Evolutionary conservation across 2,329 filamentous ascomycete genomes (phyloP), one percentile per base, ranked within the genome.

Genomic region (Apiospora arundinis): DNA sequence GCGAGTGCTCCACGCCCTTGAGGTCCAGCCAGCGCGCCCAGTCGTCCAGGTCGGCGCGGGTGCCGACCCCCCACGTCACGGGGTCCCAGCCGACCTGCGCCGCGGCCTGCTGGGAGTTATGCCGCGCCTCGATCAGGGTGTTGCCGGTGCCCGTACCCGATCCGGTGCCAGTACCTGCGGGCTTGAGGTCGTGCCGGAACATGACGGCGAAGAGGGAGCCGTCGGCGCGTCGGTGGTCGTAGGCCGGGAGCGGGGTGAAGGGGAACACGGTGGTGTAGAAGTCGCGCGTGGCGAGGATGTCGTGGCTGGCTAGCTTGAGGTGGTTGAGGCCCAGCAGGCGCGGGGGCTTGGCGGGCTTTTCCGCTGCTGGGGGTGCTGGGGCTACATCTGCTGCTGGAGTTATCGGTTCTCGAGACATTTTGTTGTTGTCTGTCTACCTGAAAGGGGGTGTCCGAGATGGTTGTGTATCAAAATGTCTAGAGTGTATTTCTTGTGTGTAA

Each of bases 201-300:
- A 68, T 68, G 66, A 32, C 37, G 66, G 40, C 66, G 44, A 44
- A 68, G 40, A 68, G 28, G 18, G 28, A 16, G 66, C 66, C 66
- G 18, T 44, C 37, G 37, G 42, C 21, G 23, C 21, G 42, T 23
- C 6, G 25, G 66, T 68, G 66, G 45, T 68, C 66, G 16, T 45
- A 48, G 25, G 23, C 18, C 8, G 67, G 67, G 5, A 68, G 18
- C 12, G 3, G 5, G 11, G 37, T 48, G 25, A 68, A 68, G 25
- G 67, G 67, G 18, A 68, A 32, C 40, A 68, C 25, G 18, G 42
- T 46, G 37, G 67, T 68, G 67, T 68, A 68, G 42, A 68, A 68
- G n/a, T n/a, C 21, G 4, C 14, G 42, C n/a, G n/a, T 48, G 18
- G 37, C 42, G 21, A 6, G 16, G 37, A 49, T 11, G 25, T 44